phyloP scores from a whole-genome alignment of 305 asterid genomes.

The Fraxinus nigra region DNA sequence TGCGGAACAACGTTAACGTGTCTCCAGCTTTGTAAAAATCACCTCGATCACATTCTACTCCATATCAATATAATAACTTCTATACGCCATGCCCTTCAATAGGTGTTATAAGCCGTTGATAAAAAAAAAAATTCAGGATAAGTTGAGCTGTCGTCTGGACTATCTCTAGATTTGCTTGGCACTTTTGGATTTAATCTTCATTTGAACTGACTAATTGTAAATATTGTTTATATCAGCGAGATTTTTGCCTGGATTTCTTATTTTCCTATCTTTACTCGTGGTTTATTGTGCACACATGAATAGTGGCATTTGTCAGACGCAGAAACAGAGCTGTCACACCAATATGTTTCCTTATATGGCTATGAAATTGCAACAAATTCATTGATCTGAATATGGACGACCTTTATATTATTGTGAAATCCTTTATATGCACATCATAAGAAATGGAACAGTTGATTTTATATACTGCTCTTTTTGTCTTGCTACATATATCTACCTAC shows the following conservation, averaged over 20 bases:
- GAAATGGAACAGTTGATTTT: neutral
- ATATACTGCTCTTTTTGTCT: neutral
- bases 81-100: too few species aligned
- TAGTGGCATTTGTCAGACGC: neutral
- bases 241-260: neutral
- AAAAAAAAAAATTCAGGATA: too few species aligned
- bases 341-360: neutral
- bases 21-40: too few species aligned
- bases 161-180: too few species aligned
- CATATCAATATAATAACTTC: too few species aligned
- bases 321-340: neutral
- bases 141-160: too few species aligned
- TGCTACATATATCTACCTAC: neutral
- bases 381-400: neutral
- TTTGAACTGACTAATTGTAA: too few species aligned
- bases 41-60: too few species aligned
- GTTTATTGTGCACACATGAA: neutral
- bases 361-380: neutral
- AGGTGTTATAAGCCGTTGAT: too few species aligned
- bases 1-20: too few species aligned
- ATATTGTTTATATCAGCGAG: neutral
- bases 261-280: neutral
- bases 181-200: too few species aligned
- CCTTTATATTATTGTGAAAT: neutral
- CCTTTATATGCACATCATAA: constrained; percentile 1